Conservation (phyloP, 1,284 basidiomycete species). For the Ustilago bromivora region DNA sequence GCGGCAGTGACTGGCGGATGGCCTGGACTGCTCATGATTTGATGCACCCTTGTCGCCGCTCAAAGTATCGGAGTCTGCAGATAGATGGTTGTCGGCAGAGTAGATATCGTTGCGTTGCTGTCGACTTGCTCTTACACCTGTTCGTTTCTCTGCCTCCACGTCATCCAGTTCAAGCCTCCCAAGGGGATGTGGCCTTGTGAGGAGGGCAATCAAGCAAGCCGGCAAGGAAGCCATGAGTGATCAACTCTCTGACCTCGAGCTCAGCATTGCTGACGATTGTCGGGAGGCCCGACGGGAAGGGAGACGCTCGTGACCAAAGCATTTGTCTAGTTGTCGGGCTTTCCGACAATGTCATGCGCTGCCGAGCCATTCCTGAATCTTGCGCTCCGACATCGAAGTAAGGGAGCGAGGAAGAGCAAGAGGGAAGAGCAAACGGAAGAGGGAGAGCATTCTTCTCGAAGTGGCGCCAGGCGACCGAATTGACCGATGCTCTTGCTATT, state of each 20-base stretch:
- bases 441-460: neutral
- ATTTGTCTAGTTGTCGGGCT: neutral
- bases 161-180: neutral
- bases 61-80: neutral
- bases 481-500: slow-evolving; percentile 10
- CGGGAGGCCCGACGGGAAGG: neutral
- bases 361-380: neutral
- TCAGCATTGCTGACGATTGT: neutral
- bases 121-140: neutral
- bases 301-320: neutral
- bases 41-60: neutral
- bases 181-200: neutral
- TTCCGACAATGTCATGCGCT: neutral
- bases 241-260: neutral
- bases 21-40: slow-evolving; percentile 7
- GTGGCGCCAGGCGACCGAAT: slow-evolving; percentile 8
- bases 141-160: neutral
- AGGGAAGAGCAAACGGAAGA: neutral
- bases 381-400: neutral
- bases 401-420: neutral
- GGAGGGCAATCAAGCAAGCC: neutral
- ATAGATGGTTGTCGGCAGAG: neutral
- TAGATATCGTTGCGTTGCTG: neutral
- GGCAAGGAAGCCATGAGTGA: slow-evolving; percentile 1
- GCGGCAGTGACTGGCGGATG: neutral